Evolutionary conservation across 2,329 filamentous ascomycete genomes (phyloP).

Genomic region (Penicillium thymicola): DNA sequence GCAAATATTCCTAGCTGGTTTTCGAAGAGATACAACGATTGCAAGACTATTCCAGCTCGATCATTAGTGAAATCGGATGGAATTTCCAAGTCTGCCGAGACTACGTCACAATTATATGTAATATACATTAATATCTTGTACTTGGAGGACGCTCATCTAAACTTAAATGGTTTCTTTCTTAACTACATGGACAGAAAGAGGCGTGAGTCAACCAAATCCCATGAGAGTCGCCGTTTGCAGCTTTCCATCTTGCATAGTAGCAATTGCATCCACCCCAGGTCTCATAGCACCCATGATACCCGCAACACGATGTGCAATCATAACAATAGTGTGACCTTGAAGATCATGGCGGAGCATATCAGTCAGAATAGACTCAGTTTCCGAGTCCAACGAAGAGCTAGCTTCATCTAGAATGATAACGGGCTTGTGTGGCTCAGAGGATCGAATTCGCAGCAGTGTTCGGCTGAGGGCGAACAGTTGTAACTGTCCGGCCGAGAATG

Average conservation of each 20-base stretch:
- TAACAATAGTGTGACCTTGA: neutral
- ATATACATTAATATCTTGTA: no score
- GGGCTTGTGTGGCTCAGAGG: neutral
- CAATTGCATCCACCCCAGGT: slow-evolving; percentile 1
- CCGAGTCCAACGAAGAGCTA: slow-evolving; percentile 5
- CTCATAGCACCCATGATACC: slow-evolving; percentile 2
- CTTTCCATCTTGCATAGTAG: neutral
- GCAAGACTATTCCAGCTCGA: neutral
- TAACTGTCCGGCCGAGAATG: slow-evolving; percentile 4
- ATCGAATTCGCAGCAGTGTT: neutral
- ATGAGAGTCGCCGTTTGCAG: neutral
- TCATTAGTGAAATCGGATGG: neutral
- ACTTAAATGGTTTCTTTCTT: neutral
- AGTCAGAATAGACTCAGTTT: slow-evolving; percentile 2
- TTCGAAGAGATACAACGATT: neutral
- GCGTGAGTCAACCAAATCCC: neutral
- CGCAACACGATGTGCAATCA: slow-evolving; percentile 1
- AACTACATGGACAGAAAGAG: neutral
- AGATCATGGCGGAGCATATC: slow-evolving; percentile 3
- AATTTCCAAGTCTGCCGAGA: neutral
- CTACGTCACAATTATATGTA: no score
- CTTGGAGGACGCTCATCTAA: no score
- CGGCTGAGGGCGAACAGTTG: slow-evolving; percentile 4
- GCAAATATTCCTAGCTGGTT: neutral
- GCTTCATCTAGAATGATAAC: slow-evolving; percentile 7